Evolutionary conservation across 192 early-diverging fungal species (phyloP), one percentile per base, ranked within the genome.

Genomic region (Dissophora ornata): DNA sequence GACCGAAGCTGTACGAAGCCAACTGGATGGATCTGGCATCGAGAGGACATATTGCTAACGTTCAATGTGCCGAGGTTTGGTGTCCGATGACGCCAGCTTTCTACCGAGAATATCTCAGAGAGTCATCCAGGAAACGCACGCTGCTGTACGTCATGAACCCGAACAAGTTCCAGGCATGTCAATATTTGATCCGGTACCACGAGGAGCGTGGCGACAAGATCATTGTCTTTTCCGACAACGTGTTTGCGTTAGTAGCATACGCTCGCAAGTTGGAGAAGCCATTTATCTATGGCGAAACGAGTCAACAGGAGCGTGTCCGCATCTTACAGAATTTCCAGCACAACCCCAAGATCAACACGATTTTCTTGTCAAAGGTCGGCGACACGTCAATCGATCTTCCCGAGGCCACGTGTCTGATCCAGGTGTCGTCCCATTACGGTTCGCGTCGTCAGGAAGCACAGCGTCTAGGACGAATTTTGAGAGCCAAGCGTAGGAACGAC

Each of bases 21-120:
- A 99, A 99, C 74, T 99, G 98, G 98, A 93, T 98, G 94, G 98
- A 99, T 71, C 75, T 99, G 57, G 95, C 96, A n/a, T 91, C 87
- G 29, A 89, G 92, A 74, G 98, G 98, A 28, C 94, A 96, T 71
- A 99, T 99, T 86, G 98, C 98, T 2, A 96, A 93, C 33, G 98
- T 99, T 38, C 92, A 96, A 85, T 98, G 97, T 81, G 94, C 96
- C 3, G 98, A 99, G 82, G 96, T 99, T 16, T 98, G 98, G 97
- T 99, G 98, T 79, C 85, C 88, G 19, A 98, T 99, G 97, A 96
- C 96, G 2, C 87, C 92, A 3, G 94, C 96, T 57, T 99, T 99
- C 64, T 99, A 96, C 83, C 82, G 90, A 52, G 95, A 96, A 64
- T 99, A 99, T 57, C 82, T 98, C 19, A 80, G 87, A 13, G 94